Evolutionary conservation across 768 basidiomycete species (phyloP), one percentile per base, ranked within the genome.

Genomic region (Gymnopilus junonius): DNA sequence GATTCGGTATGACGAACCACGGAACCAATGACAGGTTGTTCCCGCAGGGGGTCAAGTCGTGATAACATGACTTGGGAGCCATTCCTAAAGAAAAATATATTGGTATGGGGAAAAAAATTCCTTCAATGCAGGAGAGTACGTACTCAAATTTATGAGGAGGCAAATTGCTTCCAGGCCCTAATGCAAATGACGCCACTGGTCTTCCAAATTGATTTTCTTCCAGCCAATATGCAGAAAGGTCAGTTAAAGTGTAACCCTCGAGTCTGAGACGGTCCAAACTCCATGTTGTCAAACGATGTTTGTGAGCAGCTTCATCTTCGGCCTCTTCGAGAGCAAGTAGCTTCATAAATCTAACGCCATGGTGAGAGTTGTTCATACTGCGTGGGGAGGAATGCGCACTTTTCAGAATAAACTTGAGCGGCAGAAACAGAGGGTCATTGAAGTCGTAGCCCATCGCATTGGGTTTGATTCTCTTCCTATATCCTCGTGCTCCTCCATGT

Each of bases 201-300:
- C 83, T 83, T 0, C 88, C 90, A 72, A 85, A 88, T 59, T 85
- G 83, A 23, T 81, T 84, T n/a, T 78, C 80, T 59, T 87, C 81
- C 39, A 89, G 72, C 92, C 90, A 93, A 70, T 83, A 94, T 0
- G 84, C 91, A 15, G 76, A 81, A 23, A 94, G 76, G 17, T 80
- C 86, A 0, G 87, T 88, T 32, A 95, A 69, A 55, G 87, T 85
- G 68, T 92, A 94, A 0, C 93, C 93, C 67, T 90, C 89, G n/a
- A 83, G 77, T 65, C 81, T 75, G 43, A 94, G 76, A 21, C 84
- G 82, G 27, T 81, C 77, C 4, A 89, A 59, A 11, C 85, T 79
- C 93, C 93, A 94, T 15, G 82, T 83, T 1, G 86, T 79, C 15
- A 95, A 80, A 35, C 93, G 86, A 63, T 90, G 80, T 54, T 80